These are phyloP conservation scores for Yamadazyma takamatsuzukensis DNA, from an alignment of 805 yeast genomes.

Conservation along the genomic window DNA sequence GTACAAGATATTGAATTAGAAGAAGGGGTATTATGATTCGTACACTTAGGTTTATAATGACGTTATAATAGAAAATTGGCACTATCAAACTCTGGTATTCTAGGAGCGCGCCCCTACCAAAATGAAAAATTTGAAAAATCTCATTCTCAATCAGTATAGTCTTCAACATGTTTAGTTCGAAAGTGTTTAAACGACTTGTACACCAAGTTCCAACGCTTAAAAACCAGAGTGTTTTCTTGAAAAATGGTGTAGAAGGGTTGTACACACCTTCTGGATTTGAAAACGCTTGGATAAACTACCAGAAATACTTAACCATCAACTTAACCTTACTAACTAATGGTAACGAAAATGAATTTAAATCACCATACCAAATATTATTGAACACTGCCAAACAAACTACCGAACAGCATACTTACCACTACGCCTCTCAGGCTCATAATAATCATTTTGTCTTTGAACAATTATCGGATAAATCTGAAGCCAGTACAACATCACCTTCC, in stretches of 20 bases:
- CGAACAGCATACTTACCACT: conserved; percentile 71
- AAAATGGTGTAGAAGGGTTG: conserved; percentile 59
- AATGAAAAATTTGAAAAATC: background rate
- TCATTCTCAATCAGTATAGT: too few relatives aligned
- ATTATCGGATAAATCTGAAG: conserved; percentile 33
- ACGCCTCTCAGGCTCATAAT: conserved; percentile 87
- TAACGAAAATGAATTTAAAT: conserved; percentile 71
- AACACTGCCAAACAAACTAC: conserved; percentile 65
- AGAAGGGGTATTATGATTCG: too few relatives aligned
- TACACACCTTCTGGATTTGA: conserved; percentile 64
- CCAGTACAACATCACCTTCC: conserved; percentile 32
- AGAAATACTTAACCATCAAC: conserved; percentile 57
- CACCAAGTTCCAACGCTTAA: conserved; percentile 64
- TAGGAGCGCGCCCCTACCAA: background rate
- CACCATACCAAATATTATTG: conserved; percentile 66
- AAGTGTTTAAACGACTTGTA: conserved; percentile 39
- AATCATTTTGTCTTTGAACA: conserved; percentile 86
- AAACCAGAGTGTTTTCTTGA: conserved; percentile 32
- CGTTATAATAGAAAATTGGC: too few relatives aligned
- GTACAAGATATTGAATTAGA: conserved; percentile 17
- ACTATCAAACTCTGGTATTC: too few relatives aligned
- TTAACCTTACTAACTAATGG: conserved; percentile 67
- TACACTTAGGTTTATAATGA: too few relatives aligned
- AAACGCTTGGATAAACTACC: conserved; percentile 80
- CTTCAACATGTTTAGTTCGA: too few relatives aligned